Percentiles rank a stretch among this genome's conserved stretches.
Evolutionary conservation across 1,139 yeast genomes (phyloP).

Genomic region (Entelexis sorbosivorans): DNA sequence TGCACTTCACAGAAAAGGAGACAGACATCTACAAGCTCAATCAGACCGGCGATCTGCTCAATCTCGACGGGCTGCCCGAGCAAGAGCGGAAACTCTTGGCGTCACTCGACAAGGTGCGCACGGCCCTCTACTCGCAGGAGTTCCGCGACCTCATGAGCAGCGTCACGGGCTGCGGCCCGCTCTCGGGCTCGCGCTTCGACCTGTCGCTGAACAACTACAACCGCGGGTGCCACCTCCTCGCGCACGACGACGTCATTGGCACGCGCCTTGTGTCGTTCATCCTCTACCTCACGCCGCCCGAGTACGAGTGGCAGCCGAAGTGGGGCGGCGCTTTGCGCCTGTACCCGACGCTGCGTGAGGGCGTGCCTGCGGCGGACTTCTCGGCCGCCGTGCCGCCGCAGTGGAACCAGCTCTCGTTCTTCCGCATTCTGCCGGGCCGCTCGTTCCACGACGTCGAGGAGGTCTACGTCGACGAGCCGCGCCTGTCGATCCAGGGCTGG

Average conservation of each 20-base stretch:
- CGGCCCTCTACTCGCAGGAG: constrained; percentile 75
- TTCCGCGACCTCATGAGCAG: constrained; percentile 74
- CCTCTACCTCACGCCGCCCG: constrained; percentile 86
- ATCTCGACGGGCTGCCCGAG: constrained; percentile 72
- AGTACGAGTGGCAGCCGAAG: constrained; percentile 66
- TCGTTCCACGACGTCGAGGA: constrained; percentile 98
- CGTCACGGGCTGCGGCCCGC: constrained; percentile 78
- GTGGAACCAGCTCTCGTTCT: constrained; percentile 91
- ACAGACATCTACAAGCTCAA: constrained; percentile 92
- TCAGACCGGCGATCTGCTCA: constrained; percentile 93
- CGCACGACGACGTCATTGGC: constrained; percentile 97
- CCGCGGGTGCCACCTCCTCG: constrained; percentile 83
- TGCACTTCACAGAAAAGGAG: constrained; percentile 87
- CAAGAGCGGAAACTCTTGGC: constrained; percentile 66
- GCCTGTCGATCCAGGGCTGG: constrained; percentile 96
- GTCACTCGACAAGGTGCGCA: constrained; percentile 60
- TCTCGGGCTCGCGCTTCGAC: constrained; percentile 83
- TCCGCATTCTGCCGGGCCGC: constrained; percentile 90
- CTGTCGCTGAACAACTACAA: constrained; percentile 85
- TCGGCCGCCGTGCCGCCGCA: constrained; percentile 69
- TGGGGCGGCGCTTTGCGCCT: constrained; percentile 90
- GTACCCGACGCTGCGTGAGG: constrained; percentile 77
- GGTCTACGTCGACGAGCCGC: constrained; percentile 76
- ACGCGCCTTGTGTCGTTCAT: constrained; percentile 88
- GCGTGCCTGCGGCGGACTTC: constrained; percentile 77